Conservation (phyloP, 2,329 filamentous ascomycete genomes). For the Stemphylium vesicarium region DNA sequence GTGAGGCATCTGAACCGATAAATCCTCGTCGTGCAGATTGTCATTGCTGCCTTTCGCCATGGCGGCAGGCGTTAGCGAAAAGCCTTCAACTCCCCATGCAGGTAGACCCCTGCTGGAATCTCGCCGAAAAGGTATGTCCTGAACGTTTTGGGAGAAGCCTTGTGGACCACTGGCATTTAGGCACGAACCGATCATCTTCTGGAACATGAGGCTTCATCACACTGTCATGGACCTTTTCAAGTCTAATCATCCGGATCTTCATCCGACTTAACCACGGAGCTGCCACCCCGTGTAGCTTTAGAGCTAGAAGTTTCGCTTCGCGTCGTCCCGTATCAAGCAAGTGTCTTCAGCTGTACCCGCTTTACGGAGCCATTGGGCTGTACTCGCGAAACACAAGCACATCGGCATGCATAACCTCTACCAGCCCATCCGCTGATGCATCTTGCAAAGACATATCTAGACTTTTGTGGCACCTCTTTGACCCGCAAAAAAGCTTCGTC, state of each 20-base stretch:
- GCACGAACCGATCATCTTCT: slow-evolving; percentile 24
- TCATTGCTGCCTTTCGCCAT: slow-evolving; percentile 23
- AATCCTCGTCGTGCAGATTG: slow-evolving; percentile 26
- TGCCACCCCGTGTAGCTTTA: slow-evolving; percentile 24
- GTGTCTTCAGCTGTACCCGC: slow-evolving; percentile 15
- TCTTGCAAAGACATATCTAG: slow-evolving; percentile 22
- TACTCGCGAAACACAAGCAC: slow-evolving; percentile 26
- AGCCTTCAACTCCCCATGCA: slow-evolving; percentile 25
- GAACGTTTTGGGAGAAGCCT: slow-evolving; percentile 25
- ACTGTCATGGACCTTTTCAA: slow-evolving; percentile 11
- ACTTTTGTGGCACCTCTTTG: slow-evolving; percentile 29
- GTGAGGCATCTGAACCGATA: slow-evolving; percentile 12
- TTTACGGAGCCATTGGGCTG: slow-evolving; percentile 25
- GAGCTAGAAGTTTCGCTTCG: slow-evolving; percentile 27
- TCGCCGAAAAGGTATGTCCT: slow-evolving; percentile 25
- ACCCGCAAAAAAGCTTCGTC: slow-evolving; percentile 30
- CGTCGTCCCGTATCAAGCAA: slow-evolving; percentile 15
- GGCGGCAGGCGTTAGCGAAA: slow-evolving; percentile 29
- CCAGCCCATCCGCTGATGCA: slow-evolving; percentile 28
- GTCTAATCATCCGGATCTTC: slow-evolving; percentile 38
- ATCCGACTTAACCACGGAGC: slow-evolving; percentile 34
- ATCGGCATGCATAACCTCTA: slow-evolving; percentile 23
- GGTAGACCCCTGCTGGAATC: slow-evolving; percentile 24
- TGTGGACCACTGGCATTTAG: slow-evolving; percentile 18
- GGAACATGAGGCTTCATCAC: slow-evolving; percentile 23